A percentile compares a stretch with the other conserved stretches of the same genome.
phyloP scores from a whole-genome alignment of 1,284 basidiomycete species.

The Cutaneotrichosporon cyanovorans region DNA sequence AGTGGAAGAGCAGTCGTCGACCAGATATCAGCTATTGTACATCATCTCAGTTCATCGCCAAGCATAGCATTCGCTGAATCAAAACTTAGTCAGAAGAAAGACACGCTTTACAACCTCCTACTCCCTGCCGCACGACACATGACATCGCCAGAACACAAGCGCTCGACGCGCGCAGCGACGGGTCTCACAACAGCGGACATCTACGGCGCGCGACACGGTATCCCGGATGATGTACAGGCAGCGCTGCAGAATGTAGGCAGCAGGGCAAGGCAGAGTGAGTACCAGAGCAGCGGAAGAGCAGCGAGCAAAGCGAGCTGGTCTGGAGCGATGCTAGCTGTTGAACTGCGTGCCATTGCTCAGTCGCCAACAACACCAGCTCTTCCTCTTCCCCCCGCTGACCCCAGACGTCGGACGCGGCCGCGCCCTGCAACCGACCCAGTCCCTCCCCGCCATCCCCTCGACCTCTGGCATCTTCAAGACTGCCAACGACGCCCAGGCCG shows the following conservation, averaged over 20 bases:
- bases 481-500: conserved; percentile 15
- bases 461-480: conserved; percentile 20
- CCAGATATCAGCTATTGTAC: too few species aligned
- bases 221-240: conserved; percentile 25
- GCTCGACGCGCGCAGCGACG: too few species aligned
- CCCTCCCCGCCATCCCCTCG: conserved; percentile 21
- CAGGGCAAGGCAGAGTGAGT: conserved; percentile 31
- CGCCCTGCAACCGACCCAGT: conserved; percentile 31
- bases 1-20: too few species aligned
- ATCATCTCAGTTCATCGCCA: too few species aligned
- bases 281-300: background rate
- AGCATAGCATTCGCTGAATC: too few species aligned
- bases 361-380: background rate
- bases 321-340: background rate
- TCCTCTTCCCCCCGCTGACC: background rate
- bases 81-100: too few species aligned
- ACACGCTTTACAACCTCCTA: too few species aligned
- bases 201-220: conserved; percentile 32
- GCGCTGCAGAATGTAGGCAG: conserved; percentile 32
- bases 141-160: conserved; percentile 11
- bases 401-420: conserved; percentile 22
- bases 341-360: background rate
- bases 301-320: background rate
- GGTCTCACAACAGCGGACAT: conserved; percentile 28
- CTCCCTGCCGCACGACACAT: too few species aligned